Evolutionary conservation across 176 grass and related monocot species (phyloP).

Genomic region (bread wheat (Triticum aestivum)): DNA sequence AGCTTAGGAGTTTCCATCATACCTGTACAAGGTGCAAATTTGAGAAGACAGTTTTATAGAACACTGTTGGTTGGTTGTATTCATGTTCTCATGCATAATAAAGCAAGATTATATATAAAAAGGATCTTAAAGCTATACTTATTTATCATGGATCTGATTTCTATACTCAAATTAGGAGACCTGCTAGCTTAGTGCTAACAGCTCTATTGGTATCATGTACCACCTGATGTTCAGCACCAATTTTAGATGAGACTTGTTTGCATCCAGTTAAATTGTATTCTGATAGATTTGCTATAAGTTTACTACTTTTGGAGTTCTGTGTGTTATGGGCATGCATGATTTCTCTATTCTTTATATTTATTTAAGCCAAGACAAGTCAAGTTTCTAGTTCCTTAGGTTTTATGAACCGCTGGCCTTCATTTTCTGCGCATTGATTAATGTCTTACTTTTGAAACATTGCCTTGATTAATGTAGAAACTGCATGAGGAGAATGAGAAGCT

Average conservation of each 20-base stretch:
- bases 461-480: constrained; percentile 74
- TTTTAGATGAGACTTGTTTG: background rate
- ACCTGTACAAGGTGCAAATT: constrained; percentile 1
- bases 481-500: constrained; percentile 98
- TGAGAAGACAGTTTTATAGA: constrained; percentile 7
- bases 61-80: constrained; percentile 13
- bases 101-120: background rate
- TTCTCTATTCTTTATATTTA: constrained; percentile 2
- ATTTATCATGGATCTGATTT: background rate
- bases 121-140: background rate
- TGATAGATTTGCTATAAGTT: background rate
- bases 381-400: constrained; percentile 7
- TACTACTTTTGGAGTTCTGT: background rate
- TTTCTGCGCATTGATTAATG: constrained; percentile 35
- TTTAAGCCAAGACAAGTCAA: constrained; percentile 12
- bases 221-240: background rate
- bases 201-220: background rate
- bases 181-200: background rate
- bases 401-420: constrained; percentile 8
- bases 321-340: background rate
- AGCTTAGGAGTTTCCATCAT: background rate
- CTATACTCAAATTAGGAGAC: background rate
- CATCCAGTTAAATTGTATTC: background rate
- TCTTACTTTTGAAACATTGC: background rate
- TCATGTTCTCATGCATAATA: background rate